A percentile compares a stretch with the other conserved stretches of the same genome.
phyloP scores from a whole-genome alignment of 805 yeast species.

The Teunomyces stri region DNA sequence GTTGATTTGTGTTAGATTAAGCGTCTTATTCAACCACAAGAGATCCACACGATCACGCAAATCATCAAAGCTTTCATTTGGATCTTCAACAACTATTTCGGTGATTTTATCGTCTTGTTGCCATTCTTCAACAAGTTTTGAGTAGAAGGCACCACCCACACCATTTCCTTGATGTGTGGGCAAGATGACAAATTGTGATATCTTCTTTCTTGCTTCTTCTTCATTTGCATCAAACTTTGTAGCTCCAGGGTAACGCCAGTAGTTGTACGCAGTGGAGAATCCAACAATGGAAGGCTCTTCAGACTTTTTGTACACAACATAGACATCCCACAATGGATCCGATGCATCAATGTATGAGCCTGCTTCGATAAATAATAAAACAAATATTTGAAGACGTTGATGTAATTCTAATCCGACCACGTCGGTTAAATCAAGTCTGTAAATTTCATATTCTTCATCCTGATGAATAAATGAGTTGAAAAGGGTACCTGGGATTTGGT shows the following conservation, averaged over 20 bases:
- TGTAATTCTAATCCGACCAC: slow-evolving; percentile 52
- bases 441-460: slow-evolving; percentile 48
- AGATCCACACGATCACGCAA: slow-evolving; percentile 82
- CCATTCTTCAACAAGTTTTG: slow-evolving; percentile 56
- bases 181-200: slow-evolving; percentile 80
- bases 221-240: slow-evolving; percentile 47
- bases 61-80: slow-evolving; percentile 89
- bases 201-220: slow-evolving; percentile 57
- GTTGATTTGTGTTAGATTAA: slow-evolving; percentile 20
- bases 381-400: slow-evolving; percentile 71
- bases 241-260: slow-evolving; percentile 69
- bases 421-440: slow-evolving; percentile 45
- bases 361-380: slow-evolving; percentile 86
- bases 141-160: slow-evolving; percentile 70
- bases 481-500: slow-evolving; percentile 40
- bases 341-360: slow-evolving; percentile 80
- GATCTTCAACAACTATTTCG: slow-evolving; percentile 91
- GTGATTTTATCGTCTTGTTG: slow-evolving; percentile 46
- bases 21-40: slow-evolving; percentile 17
- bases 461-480: slow-evolving; percentile 30
- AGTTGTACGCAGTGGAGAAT: slow-evolving; percentile 78
- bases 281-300: slow-evolving; percentile 58
- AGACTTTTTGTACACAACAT: slow-evolving; percentile 42
- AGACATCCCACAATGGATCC: slow-evolving; percentile 82
- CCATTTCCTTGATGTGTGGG: slow-evolving; percentile 79